Conservation (phyloP, 768 basidiomycete species). For the Tylopilus intermedius region DNA sequence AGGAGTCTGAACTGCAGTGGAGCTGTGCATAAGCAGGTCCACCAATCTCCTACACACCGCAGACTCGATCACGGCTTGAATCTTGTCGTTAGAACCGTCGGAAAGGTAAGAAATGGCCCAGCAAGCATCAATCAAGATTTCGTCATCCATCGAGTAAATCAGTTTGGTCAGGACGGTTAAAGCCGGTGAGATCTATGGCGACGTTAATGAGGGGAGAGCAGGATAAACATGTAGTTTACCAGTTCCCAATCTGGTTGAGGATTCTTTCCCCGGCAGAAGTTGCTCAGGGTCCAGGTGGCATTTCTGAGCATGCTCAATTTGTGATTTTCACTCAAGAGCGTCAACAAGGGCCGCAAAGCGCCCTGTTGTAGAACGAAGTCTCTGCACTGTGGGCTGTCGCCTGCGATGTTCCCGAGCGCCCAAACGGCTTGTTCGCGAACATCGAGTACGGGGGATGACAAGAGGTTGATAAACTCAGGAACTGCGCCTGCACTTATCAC, state of each 20-base stretch:
- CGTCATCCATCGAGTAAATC: conserved; percentile 98
- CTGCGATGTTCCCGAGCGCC: conserved; percentile 99
- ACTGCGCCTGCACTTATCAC: conserved; percentile 94
- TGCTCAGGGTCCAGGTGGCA: conserved; percentile 98
- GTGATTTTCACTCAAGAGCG: conserved; percentile 90
- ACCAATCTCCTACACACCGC: conserved; percentile 97
- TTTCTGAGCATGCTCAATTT: conserved; percentile 98
- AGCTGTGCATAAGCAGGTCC: conserved; percentile 92
- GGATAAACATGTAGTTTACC: conserved; percentile 44
- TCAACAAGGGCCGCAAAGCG: conserved; percentile 86
- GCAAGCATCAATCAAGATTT: conserved; percentile 98
- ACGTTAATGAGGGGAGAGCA: conserved; percentile 12
- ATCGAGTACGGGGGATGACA: conserved; percentile 91
- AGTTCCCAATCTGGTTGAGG: conserved; percentile 98
- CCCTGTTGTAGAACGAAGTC: conserved; percentile 95
- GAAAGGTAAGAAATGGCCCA: conserved; percentile 99
- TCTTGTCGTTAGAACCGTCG: conserved; percentile 98
- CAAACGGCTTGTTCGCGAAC: conserved; percentile 99
- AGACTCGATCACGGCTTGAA: conserved; percentile 98
- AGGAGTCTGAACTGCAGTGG: conserved; percentile 95
- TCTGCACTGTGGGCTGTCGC: conserved; percentile 95
- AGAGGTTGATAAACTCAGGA: conserved; percentile 93
- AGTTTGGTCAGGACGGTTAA: conserved; percentile 95
- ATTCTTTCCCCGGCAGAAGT: conserved; percentile 97
- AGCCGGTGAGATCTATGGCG: conserved; percentile 87